Conservation (phyloP, 2,329 filamentous ascomycete species). For the Setomelanomma holmii region DNA sequence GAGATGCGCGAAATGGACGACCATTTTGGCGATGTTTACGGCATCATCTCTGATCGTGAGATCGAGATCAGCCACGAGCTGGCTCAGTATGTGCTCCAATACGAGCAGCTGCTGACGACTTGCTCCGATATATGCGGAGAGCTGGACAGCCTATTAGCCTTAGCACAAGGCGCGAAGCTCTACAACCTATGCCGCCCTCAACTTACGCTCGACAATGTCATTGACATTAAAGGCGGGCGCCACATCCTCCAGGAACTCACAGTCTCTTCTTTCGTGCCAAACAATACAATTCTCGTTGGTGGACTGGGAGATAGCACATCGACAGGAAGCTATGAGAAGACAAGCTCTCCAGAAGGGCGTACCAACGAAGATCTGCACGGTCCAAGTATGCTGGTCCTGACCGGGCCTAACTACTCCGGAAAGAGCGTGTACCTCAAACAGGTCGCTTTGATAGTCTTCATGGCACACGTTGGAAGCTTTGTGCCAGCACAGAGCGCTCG, state of each 20-base stretch:
- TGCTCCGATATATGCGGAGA: constrained; percentile 86
- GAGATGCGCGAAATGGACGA: constrained; percentile 82
- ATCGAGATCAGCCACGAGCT: constrained; percentile 86
- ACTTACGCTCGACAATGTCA: constrained; percentile 72
- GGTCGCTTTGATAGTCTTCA: constrained; percentile 85
- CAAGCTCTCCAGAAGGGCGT: constrained; percentile 9
- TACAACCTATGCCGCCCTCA: constrained; percentile 75
- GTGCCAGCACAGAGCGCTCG: constrained; percentile 79
- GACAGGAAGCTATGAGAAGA: background rate
- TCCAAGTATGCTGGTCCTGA: constrained; percentile 79
- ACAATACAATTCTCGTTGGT: constrained; percentile 74
- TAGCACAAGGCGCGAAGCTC: constrained; percentile 77
- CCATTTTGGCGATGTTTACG: constrained; percentile 83
- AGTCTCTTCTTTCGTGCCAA: constrained; percentile 81
- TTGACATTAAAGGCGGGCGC: constrained; percentile 78
- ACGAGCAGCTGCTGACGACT: constrained; percentile 69
- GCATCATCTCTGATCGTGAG: constrained; percentile 86
- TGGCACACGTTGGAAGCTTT: constrained; percentile 89
- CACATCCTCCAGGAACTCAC: constrained; percentile 88
- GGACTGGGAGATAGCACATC: constrained; percentile 50
- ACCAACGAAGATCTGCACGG: constrained; percentile 25
- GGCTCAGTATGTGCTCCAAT: constrained; percentile 71
- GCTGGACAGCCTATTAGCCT: constrained; percentile 81
- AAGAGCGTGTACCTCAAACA: constrained; percentile 98
- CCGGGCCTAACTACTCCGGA: constrained; percentile 94